A percentile compares a stretch with the other conserved stretches of the same genome.
Evolutionary conservation across 345 rosid genomes (phyloP).

Genomic region (Hevea brasiliensis): DNA sequence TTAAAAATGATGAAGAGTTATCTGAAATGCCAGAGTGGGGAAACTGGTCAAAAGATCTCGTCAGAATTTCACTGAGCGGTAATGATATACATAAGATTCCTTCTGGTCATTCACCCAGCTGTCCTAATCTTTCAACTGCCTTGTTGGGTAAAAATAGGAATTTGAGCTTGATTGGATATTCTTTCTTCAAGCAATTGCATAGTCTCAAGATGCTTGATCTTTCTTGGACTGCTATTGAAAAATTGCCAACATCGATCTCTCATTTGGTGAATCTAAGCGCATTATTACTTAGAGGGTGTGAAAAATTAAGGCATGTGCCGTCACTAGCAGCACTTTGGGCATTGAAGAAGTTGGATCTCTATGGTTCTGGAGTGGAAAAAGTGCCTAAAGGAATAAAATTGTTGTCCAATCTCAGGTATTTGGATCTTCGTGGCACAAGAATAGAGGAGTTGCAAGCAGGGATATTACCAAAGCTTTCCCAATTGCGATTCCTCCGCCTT

Average conservation of each 20-base stretch:
- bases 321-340: conserved; percentile 10
- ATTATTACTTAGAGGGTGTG: not conserved
- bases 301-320: not conserved
- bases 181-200: not conserved
- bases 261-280: conserved; percentile 18
- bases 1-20: conserved; percentile 5
- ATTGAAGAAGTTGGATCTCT: conserved; percentile 26
- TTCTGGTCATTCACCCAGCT: not conserved
- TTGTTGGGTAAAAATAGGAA: not conserved
- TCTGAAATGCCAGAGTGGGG: conserved; percentile 10
- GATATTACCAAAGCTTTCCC: not conserved
- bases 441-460: not conserved
- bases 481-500: no score
- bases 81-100: not conserved
- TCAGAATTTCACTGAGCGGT: conserved; percentile 14
- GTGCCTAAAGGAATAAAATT: conserved; percentile 25
- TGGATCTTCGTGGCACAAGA: not conserved
- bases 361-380: not conserved
- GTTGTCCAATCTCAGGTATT: conserved; percentile 25
- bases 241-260: conserved; percentile 18
- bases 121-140: conserved; percentile 10
- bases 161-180: not conserved
- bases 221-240: no score
- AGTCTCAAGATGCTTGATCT: no score
- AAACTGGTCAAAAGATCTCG: conserved; percentile 24